Evolutionary conservation across 495 filamentous ascomycete species (phyloP).

Genomic region (Aspergillus sclerotiicarbonarius): DNA sequence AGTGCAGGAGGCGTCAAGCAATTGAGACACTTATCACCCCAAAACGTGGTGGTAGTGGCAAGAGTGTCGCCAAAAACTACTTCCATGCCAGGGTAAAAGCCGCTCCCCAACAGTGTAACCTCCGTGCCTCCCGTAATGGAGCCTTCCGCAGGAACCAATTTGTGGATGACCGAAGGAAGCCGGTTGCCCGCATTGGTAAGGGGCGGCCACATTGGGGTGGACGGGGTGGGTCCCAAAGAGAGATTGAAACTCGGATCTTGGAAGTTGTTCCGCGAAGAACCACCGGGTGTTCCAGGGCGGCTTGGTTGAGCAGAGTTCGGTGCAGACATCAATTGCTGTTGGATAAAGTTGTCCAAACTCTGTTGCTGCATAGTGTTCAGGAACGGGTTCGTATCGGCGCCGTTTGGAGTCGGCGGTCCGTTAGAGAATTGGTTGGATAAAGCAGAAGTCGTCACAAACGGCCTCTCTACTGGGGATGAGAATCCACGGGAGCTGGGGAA

Average conservation of each 20-base stretch:
- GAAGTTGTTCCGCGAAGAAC: conserved; percentile 44
- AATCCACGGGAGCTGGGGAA: conserved; percentile 41
- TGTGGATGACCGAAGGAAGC: conserved; percentile 62
- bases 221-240: conserved; percentile 30
- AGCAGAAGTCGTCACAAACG: conserved; percentile 47
- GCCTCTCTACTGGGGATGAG: conserved; percentile 44
- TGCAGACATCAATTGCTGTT: conserved; percentile 61
- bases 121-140: conserved; percentile 80
- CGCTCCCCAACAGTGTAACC: conserved; percentile 76
- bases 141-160: conserved; percentile 78
- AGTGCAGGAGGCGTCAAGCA: conserved; percentile 76
- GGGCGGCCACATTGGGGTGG: conserved; percentile 41
- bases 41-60: conserved; percentile 78
- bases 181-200: conserved; percentile 40
- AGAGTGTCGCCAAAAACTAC: conserved; percentile 81
- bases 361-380: conserved; percentile 47
- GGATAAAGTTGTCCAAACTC: conserved; percentile 56
- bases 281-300: conserved; percentile 43
- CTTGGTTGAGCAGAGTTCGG: conserved; percentile 61
- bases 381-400: conserved; percentile 53
- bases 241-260: conserved; percentile 37
- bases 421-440: conserved; percentile 52
- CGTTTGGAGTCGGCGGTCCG: conserved; percentile 63
- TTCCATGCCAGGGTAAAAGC: conserved; percentile 75
- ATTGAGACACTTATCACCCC: conserved; percentile 79